These are phyloP conservation scores for Tuber aestivum DNA, from an alignment of 495 filamentous ascomycete genomes.

Conservation along the genomic window DNA sequence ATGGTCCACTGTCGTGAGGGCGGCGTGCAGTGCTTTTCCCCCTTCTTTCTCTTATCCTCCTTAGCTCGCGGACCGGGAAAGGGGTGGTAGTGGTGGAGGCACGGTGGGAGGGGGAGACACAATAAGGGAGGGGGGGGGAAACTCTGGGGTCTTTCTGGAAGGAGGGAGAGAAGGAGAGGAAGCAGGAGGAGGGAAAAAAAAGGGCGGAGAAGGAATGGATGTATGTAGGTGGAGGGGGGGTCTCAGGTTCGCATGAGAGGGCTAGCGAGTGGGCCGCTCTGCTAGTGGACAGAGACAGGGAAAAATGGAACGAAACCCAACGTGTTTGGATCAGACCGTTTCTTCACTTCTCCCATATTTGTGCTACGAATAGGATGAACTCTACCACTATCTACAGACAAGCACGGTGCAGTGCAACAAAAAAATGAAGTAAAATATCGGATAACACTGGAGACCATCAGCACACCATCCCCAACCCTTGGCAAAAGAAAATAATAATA, in stretches of 20 bases:
- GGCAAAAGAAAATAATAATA: slow-evolving; percentile 1
- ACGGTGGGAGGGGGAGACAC: background rate
- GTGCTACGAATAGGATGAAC: background rate
- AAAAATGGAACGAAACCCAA: background rate
- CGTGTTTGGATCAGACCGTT: background rate
- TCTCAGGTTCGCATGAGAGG: background rate
- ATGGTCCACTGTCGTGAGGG: background rate
- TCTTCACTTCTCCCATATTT: background rate
- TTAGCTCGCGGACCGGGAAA: background rate
- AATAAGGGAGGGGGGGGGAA: background rate
- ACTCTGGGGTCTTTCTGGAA: background rate
- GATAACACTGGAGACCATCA: slow-evolving; percentile 34
- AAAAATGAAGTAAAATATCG: slow-evolving; percentile 19
- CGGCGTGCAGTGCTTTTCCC: background rate
- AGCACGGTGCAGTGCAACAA: background rate
- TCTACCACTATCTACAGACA: background rate
- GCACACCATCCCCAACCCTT: slow-evolving; percentile 13
- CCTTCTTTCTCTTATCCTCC: background rate
- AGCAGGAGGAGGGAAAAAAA: background rate
- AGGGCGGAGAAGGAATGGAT: background rate
- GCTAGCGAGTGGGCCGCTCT: background rate
- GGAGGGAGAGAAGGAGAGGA: background rate
- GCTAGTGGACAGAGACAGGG: background rate
- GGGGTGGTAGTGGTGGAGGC: slow-evolving; percentile 1
- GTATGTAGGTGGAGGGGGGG: background rate